A percentile compares a stretch with the other conserved stretches of the same genome.
These are phyloP conservation scores for Eustoma russellianum DNA, from an alignment of 257 asterid species.

Conservation along the genomic window DNA sequence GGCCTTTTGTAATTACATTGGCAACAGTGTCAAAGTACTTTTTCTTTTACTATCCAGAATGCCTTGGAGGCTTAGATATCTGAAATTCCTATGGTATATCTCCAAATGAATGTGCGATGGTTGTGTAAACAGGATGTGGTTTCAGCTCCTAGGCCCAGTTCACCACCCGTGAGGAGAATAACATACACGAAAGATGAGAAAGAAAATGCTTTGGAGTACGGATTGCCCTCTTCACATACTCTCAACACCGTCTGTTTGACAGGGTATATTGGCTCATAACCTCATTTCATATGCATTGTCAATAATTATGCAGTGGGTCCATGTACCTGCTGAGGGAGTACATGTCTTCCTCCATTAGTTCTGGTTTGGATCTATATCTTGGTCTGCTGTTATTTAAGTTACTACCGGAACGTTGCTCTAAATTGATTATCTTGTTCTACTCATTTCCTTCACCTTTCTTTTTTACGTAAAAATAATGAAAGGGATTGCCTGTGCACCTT, in stretches of 20 bases:
- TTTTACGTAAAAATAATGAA: not conserved
- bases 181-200: constrained; percentile 78
- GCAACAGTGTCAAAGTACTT: constrained; percentile 56
- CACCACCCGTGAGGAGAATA: constrained; percentile 71
- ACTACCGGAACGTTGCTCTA: too few relatives aligned
- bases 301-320: too few relatives aligned
- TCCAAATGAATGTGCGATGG: constrained; percentile 8
- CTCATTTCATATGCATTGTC: too few relatives aligned
- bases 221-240: constrained; percentile 92
- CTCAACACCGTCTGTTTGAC: constrained; percentile 91
- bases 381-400: too few relatives aligned
- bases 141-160: constrained; percentile 84
- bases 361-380: too few relatives aligned
- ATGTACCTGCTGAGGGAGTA: not conserved
- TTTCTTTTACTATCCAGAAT: not conserved
- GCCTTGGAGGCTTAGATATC: not conserved
- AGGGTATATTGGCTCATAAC: constrained; percentile 39
- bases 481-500: too few relatives aligned
- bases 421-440: too few relatives aligned
- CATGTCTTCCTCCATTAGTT: too few relatives aligned
- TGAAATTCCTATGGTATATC: not conserved
- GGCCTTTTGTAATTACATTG: constrained; percentile 76
- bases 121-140: constrained; percentile 63
- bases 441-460: not conserved
- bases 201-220: constrained; percentile 90